phyloP scores from a whole-genome alignment of 495 filamentous ascomycete species.

The Elasticomyces elasticus region DNA sequence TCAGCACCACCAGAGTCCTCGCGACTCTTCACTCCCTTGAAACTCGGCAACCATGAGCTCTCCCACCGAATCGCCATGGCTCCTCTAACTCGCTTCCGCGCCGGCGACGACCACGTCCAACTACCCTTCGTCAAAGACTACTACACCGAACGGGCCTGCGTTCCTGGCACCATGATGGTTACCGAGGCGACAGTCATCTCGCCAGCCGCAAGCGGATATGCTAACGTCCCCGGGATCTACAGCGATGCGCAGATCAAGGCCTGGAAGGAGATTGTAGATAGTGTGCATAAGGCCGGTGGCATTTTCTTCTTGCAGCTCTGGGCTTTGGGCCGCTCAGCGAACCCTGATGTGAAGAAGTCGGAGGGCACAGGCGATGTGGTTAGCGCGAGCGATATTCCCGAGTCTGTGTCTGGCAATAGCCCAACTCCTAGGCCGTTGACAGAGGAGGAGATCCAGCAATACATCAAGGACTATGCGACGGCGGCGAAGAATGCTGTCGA shows the following conservation, averaged over 20 bases:
- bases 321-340: constrained; percentile 52
- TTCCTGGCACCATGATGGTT: constrained; percentile 53
- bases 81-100: constrained; percentile 23
- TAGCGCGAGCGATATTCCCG: constrained; percentile 28
- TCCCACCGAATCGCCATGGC: constrained; percentile 21
- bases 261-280: constrained; percentile 55
- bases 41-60: constrained; percentile 15
- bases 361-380: constrained; percentile 28
- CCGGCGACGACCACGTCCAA: constrained; percentile 36
- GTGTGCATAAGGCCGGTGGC: constrained; percentile 54
- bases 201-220: constrained; percentile 40
- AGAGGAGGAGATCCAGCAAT: constrained; percentile 46
- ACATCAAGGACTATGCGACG: constrained; percentile 47
- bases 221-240: constrained; percentile 56
- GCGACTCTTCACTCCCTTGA: constrained; percentile 22
- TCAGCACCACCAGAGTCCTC: constrained; percentile 10
- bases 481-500: constrained; percentile 56
- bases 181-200: constrained; percentile 59
- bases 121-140: constrained; percentile 42
- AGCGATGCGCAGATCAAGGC: constrained; percentile 47
- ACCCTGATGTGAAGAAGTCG: constrained; percentile 31
- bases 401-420: constrained; percentile 30
- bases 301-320: constrained; percentile 61
- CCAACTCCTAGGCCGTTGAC: constrained; percentile 43
- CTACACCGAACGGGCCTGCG: constrained; percentile 51